phyloP scores from a whole-genome alignment of 108 stramenopile species.

The Nitzschia palea region DNA sequence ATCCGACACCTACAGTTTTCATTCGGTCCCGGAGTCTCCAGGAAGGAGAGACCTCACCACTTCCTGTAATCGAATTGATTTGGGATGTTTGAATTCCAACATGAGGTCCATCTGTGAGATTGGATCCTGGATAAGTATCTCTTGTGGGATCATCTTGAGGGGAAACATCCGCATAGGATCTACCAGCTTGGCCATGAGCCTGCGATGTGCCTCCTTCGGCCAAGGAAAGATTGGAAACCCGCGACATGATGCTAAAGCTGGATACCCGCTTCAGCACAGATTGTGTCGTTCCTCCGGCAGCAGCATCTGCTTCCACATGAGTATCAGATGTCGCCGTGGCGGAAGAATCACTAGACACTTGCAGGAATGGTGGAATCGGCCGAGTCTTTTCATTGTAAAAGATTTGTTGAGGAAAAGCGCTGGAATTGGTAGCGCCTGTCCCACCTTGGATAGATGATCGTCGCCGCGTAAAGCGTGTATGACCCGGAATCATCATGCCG shows the following conservation, averaged over 20 bases:
- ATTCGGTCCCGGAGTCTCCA: constrained; percentile 95
- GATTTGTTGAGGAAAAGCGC: constrained; percentile 3
- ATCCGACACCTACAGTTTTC: constrained; percentile 91
- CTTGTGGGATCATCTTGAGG: not conserved
- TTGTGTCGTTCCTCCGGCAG: constrained; percentile 18
- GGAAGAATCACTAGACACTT: not conserved
- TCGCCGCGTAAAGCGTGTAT: constrained; percentile 2
- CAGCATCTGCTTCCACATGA: constrained; percentile 33
- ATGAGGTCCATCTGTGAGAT: not conserved
- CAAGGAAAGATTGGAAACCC: constrained; percentile 5
- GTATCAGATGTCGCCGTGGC: not conserved
- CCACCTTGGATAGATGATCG: constrained; percentile 2
- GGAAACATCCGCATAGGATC: not conserved
- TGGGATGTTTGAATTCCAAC: not conserved
- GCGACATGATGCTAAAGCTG: constrained; percentile 26
- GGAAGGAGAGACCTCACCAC: constrained; percentile 39
- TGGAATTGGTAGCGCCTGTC: not conserved
- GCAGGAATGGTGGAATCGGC: constrained; percentile 11
- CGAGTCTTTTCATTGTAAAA: not conserved
- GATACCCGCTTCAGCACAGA: constrained; percentile 30
- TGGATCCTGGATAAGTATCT: too few species aligned
- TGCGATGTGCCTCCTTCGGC: not conserved
- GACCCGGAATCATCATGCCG: too few species aligned
- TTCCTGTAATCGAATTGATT: not conserved
- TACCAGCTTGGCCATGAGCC: not conserved